Evolutionary conservation across 495 filamentous ascomycete species (phyloP), one percentile per base, ranked within the genome.

Genomic region (Cercophora samala): DNA sequence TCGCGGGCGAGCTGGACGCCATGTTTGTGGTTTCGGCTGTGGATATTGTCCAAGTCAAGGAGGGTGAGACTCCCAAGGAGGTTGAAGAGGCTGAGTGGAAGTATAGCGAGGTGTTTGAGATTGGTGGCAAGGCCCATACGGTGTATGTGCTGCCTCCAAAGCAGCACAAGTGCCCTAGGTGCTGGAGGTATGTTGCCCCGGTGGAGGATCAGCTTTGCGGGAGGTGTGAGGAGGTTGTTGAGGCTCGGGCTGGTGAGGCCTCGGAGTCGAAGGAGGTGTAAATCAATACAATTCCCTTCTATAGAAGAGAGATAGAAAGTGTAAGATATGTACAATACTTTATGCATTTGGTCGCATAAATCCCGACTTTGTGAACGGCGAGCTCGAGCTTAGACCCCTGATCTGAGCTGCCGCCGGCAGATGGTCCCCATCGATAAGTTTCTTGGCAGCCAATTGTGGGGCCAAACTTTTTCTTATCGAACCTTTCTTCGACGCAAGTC

Each of bases 1-100:
- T 88, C 71, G 70, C 77, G 25, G 78, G 84, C 13, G 91, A 93
- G 68, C 84, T 97, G 5, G 88, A 86, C 5, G 80, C 81, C 58
- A 82, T 95, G 62, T 93, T 93, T 69, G 91, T 96, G 19, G 90
- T 95, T 5, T 93, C 91, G 0, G 81, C 79, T 0, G 87, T 94
- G 0, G 79, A 80, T 2, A 64, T 92, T 24, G 58, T 29, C 3
- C 78, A 79, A 29, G 6, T 4, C n/a, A 56, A 56, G 2, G 22
- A 22, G 5, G 22, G 22, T 70, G 68, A 6, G 55, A 56, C 0
- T 54, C 78, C 25, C 6, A 74, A 76, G 19, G 69, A 76, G 5
- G 76, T 72, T 1, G 74, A 76, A n/a, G 69, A 76, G 6, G 76
- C 73, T 1, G 74, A 81, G 51, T 92, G 88, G 86, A 80, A 78